phyloP scores from a whole-genome alignment of 2,329 filamentous ascomycete genomes.

The Albophoma yamanashiensis region DNA sequence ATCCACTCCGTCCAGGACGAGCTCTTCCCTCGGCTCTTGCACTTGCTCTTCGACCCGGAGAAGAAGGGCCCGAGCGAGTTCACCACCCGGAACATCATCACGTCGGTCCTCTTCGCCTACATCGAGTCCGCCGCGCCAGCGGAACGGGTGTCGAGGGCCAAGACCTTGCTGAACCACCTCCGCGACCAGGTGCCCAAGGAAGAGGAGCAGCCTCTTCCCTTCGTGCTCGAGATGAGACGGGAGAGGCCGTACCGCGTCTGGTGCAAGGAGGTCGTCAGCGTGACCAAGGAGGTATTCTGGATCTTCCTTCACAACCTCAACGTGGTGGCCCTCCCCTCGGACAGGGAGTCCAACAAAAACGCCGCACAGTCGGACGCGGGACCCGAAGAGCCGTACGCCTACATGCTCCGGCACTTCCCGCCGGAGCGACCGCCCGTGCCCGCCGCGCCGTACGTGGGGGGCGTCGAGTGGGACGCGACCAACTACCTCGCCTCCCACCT shows the following conservation, averaged over 20 bases:
- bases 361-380: conserved; percentile 2
- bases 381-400: conserved; percentile 37
- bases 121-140: conserved; percentile 55
- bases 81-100: conserved; percentile 82
- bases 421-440: conserved; percentile 80
- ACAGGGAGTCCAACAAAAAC: conserved; percentile 17
- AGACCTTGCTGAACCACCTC: conserved; percentile 67
- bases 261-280: conserved; percentile 84
- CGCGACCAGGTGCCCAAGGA: conserved; percentile 70
- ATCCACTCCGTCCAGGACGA: conserved; percentile 68
- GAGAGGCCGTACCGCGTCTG: conserved; percentile 85
- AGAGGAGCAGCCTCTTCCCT: conserved; percentile 65
- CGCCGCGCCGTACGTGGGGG: conserved; percentile 89
- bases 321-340: conserved; percentile 57
- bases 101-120: conserved; percentile 81
- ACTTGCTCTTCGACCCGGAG: conserved; percentile 93
- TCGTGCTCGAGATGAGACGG: conserved; percentile 81
- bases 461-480: conserved; percentile 97
- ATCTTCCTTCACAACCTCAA: conserved; percentile 96
- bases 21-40: conserved; percentile 75
- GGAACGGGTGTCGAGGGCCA: conserved; percentile 58
- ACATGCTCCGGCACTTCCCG: conserved; percentile 68
- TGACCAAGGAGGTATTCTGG: conserved; percentile 98
- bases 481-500: conserved; percentile 91
- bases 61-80: conserved; percentile 97